A percentile compares a stretch with the other conserved stretches of the same genome.
Conservation (phyloP, 352 stramenopile genomes). For the Pseudoperonospora humuli region DNA sequence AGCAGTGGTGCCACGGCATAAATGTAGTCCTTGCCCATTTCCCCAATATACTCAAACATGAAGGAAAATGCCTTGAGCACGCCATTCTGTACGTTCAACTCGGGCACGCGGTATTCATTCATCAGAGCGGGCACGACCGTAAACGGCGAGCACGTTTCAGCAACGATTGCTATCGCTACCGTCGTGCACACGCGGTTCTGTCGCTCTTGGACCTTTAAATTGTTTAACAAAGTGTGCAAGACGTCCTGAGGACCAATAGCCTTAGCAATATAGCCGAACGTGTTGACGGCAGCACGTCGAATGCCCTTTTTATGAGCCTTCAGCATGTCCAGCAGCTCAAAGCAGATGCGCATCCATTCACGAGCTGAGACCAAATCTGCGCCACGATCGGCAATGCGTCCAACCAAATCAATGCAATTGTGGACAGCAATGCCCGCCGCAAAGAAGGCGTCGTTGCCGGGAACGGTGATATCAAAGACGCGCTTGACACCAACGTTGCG, state of each 20-base stretch:
- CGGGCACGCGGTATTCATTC: constrained; percentile 99
- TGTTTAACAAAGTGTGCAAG: constrained; percentile 98
- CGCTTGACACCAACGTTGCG: constrained; percentile 1
- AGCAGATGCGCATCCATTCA: constrained; percentile 99
- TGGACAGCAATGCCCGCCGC: constrained; percentile 1
- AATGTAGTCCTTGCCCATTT: constrained; percentile 99
- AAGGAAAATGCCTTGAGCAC: constrained; percentile 99
- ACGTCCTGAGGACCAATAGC: constrained; percentile 99
- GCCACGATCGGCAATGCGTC: constrained; percentile 96
- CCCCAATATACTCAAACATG: constrained; percentile 99
- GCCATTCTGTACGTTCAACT: constrained; percentile 99
- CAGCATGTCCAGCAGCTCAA: constrained; percentile 98
- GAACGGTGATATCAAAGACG: constrained; percentile 1
- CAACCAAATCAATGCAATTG: constrained; percentile 86
- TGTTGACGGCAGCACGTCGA: constrained; percentile 96
- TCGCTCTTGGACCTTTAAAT: constrained; percentile 98
- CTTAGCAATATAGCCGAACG: constrained; percentile 99
- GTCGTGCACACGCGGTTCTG: constrained; percentile 99
- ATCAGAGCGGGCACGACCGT: constrained; percentile 98
- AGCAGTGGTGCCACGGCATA: constrained; percentile 97
- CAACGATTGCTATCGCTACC: constrained; percentile 99
- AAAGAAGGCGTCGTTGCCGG: constrained; percentile 1
- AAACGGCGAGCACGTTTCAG: constrained; percentile 98
- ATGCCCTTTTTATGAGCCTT: constrained; percentile 99
- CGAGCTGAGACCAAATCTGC: constrained; percentile 96